phyloP scores from a whole-genome alignment of 495 filamentous ascomycete genomes.

The Letharia columbiana region DNA sequence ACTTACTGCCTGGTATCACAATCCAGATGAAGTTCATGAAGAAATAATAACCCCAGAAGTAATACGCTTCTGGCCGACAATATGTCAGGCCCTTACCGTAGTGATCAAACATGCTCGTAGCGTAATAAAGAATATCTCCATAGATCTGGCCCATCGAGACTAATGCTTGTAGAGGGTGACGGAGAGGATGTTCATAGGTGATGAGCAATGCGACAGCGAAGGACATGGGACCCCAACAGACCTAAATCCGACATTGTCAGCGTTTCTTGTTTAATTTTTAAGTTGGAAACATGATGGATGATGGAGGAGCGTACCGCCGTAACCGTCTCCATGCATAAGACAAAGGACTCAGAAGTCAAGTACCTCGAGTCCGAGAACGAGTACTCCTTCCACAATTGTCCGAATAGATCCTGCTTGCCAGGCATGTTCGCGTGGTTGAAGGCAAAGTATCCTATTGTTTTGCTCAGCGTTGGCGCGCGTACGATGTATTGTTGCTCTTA shows the following conservation, averaged over 20 bases:
- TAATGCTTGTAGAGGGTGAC: conserved; percentile 63
- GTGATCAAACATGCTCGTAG: conserved; percentile 64
- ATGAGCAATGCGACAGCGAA: conserved; percentile 56
- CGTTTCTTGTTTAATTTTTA: neutral
- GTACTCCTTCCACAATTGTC: conserved; percentile 87
- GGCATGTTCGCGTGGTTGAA: conserved; percentile 55
- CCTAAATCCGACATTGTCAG: conserved; percentile 30
- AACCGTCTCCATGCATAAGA: conserved; percentile 75
- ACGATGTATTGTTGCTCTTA: conserved; percentile 23
- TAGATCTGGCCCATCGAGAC: conserved; percentile 77
- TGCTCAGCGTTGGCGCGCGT: conserved; percentile 3
- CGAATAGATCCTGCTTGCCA: conserved; percentile 53
- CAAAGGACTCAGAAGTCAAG: conserved; percentile 67
- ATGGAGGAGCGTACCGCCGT: conserved; percentile 54
- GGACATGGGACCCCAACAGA: conserved; percentile 75
- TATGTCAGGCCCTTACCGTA: conserved; percentile 49
- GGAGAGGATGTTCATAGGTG: conserved; percentile 46
- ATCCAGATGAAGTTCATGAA: conserved; percentile 85
- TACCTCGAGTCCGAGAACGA: conserved; percentile 76
- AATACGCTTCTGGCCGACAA: conserved; percentile 67
- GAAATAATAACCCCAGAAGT: conserved; percentile 85
- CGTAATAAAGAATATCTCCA: conserved; percentile 78
- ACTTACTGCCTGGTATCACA: conserved; percentile 57
- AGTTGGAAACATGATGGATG: conserved; percentile 23
- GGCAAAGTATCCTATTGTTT: conserved; percentile 58